Base-by-base conservation (phyloP, 169 alveolate species). In the Plasmodium adleri region DNA sequence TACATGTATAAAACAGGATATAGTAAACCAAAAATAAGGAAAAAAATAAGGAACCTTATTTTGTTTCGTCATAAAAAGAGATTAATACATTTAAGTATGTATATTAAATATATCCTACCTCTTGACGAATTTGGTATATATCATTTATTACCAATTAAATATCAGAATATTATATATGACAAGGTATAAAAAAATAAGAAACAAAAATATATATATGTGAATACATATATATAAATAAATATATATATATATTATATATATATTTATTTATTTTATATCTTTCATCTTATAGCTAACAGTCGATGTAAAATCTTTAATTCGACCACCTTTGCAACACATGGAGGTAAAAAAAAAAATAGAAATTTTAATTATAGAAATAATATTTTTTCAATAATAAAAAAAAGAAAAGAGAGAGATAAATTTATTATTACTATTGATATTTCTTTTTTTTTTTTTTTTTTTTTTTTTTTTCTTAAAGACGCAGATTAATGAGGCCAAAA, bases 1-100 rank as follows among this genome's bases (percentile, higher is more conserved):
- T 83, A 83, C 72, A 83, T 83, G 91, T 83, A 83, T 72, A 83
- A 72, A 67, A 83, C 91, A 67, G 91, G 91, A 17, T 83, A 68
- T 68, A 83, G 91, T 63, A 83, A 83, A 63, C 91, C 91, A 68
- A 83, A 83, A 72, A 83, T 83, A 32, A 52, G 91, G 17, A 83
- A 83, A 56, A 83, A 83, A 68, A 68, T 83, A 52, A 56, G 91
- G 58, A 83, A 83, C 70, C 70, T 83, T 56, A 83, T 83, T 26
- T 58, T 83, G 50, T 63, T 49, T 83, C 68, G 70, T 13, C 74
- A 83, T 54, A 83, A 83, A 54, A 83, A 83, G 50, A 83, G 83
- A 43, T 3, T 20, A 45, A 83, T 83, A 54, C 26, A 68, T 63
- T 50, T 83, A 47, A 59, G 83, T 26, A 54, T 83, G 9, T 83